Evolutionary conservation across 1,284 basidiomycete species (phyloP).

Genomic region (Thecaphora frezii): DNA sequence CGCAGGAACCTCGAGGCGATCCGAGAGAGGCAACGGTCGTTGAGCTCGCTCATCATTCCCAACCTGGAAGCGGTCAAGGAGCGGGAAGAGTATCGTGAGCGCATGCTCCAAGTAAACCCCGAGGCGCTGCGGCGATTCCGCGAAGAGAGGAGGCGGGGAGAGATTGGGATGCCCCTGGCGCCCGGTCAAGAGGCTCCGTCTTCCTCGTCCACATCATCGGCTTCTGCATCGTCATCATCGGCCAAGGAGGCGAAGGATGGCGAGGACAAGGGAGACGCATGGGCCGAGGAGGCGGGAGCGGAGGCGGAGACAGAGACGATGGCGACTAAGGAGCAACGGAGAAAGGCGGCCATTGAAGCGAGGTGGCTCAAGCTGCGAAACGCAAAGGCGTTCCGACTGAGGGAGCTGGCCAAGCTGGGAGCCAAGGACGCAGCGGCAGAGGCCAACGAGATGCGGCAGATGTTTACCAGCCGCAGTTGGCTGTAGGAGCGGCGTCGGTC

Average conservation of each 20-base stretch:
- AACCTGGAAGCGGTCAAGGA: slow-evolving; percentile 53
- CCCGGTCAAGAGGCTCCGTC: slow-evolving; percentile 39
- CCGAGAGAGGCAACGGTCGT: slow-evolving; percentile 19
- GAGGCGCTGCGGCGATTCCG: slow-evolving; percentile 43
- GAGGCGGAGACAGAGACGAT: too few species aligned
- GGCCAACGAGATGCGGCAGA: background rate
- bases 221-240: background rate
- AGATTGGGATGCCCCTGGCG: slow-evolving; percentile 50
- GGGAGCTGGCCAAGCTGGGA: slow-evolving; percentile 44
- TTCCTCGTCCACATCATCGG: background rate
- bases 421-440: slow-evolving; percentile 28
- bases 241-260: background rate
- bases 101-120: slow-evolving; percentile 31
- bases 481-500: too few species aligned
- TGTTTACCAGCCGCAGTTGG: background rate
- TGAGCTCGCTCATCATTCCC: slow-evolving; percentile 45
- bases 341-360: background rate
- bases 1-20: slow-evolving; percentile 34
- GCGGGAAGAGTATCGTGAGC: slow-evolving; percentile 38
- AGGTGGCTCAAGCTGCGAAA: background rate
- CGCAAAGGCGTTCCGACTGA: slow-evolving; percentile 13
- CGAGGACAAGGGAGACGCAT: background rate
- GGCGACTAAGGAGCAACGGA: background rate
- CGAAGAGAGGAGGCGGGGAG: slow-evolving; percentile 43
- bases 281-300: too few species aligned